Evolutionary conservation across 768 basidiomycete species (phyloP), one percentile per base, ranked within the genome.

Genomic region (Rhodotorula kratochvilovae): DNA sequence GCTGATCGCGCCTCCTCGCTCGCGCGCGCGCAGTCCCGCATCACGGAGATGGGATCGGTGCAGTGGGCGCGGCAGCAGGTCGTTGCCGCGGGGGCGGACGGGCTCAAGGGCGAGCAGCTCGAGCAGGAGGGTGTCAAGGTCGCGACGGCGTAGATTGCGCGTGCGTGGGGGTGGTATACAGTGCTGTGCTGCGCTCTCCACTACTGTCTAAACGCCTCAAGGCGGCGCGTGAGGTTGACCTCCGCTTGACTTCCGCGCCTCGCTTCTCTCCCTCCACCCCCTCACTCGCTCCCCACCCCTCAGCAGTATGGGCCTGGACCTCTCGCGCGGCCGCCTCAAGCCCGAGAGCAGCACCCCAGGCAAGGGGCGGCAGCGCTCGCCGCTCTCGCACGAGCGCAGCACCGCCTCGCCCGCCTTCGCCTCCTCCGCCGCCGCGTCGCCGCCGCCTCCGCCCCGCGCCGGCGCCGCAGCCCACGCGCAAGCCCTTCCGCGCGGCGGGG

Each of bases 21-120:
- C n/a, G n/a, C n/a, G n/a, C n/a, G n/a, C n/a, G n/a, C n/a, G n/a
- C 66, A 74, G 73, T 70, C 68, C 17, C 73, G 73, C 35, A 35
- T 74, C 23, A 61, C 66, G 19, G 73, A 74, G 53, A 74, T 74
- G 73, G 57, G 65, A 8, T 67, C 68, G 25, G 64, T 69, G 21
- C 72, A 73, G 51, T 73, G 72, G 72, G 66, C 42, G 19, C 51
- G 48, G 12, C 12, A n/a, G 15, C 46, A 46, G 16, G 33, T 35
- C 19, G n/a, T 66, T 0, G 42, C 23, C 2, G 35, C 21, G 42
- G 43, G 50, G 5, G 70, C 43, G 6, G 33, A 61, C 13, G 70
- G 70, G 5, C 25, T 71, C 29, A 58, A 61, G 36, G 39, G 2
- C 16, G 53, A 55, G 42, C 50, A 51, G 43, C 5, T 71, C 17